phyloP scores from a whole-genome alignment of 805 yeast species.

The Teunomyces cretensis region DNA sequence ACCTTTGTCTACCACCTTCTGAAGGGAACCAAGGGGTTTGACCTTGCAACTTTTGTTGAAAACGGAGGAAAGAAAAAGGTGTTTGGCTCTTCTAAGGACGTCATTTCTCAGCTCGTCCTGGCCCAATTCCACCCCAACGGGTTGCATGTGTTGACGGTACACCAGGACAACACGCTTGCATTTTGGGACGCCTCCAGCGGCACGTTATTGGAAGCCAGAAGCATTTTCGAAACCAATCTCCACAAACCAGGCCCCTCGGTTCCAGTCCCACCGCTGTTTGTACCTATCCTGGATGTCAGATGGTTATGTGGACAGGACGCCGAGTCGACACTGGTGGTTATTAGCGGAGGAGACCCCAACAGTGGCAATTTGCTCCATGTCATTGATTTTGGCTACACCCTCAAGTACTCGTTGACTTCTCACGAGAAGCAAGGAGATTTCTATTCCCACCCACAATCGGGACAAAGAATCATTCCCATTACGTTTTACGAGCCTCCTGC shows the following conservation, averaged over 20 bases:
- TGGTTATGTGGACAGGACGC: conserved; percentile 86
- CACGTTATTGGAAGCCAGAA: conserved; percentile 69
- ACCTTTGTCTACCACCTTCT: conserved; percentile 62
- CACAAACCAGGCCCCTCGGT: conserved; percentile 48
- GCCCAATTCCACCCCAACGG: conserved; percentile 94
- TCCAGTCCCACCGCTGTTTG: conserved; percentile 18
- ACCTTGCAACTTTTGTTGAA: conserved; percentile 24
- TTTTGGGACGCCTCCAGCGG: conserved; percentile 93
- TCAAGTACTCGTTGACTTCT: conserved; percentile 76
- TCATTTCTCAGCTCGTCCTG: conserved; percentile 34
- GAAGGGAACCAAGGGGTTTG: conserved; percentile 65
- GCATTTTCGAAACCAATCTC: conserved; percentile 62
- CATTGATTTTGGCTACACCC: conserved; percentile 77
- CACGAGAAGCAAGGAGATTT: conserved; percentile 79
- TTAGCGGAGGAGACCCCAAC: conserved; percentile 64
- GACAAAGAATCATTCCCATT: conserved; percentile 27
- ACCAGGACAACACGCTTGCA: conserved; percentile 78
- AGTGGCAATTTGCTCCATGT: conserved; percentile 37
- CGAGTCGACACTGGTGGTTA: conserved; percentile 70
- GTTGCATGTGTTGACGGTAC: conserved; percentile 73
- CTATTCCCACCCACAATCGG: conserved; percentile 60
- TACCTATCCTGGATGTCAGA: conserved; percentile 51
- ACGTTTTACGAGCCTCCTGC: conserved; percentile 19
- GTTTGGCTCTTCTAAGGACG: conserved; percentile 37
- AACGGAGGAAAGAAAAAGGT: conserved; percentile 43